phyloP scores from a whole-genome alignment of 2,329 filamentous ascomycete genomes.

The Plenodomus biglobosus region DNA sequence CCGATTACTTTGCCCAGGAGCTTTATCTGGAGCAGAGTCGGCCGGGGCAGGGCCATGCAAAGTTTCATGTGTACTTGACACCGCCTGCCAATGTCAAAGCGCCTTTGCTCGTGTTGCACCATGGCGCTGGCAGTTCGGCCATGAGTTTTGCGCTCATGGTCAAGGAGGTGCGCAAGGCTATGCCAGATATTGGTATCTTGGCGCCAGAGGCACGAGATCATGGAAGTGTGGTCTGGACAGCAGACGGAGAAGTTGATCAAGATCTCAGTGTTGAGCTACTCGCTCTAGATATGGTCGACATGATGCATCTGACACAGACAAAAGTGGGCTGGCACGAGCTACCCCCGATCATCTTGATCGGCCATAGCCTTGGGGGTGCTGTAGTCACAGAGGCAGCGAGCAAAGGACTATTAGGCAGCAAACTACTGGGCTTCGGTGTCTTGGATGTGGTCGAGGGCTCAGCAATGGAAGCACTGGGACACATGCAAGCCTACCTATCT shows the following conservation, averaged over 20 bases:
- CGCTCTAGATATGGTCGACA: constrained; percentile 68
- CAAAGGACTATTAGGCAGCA: constrained; percentile 63
- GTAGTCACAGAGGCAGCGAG: constrained; percentile 83
- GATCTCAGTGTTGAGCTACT: constrained; percentile 76
- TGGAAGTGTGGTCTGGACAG: constrained; percentile 62
- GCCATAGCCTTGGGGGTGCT: constrained; percentile 90
- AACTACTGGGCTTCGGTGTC: constrained; percentile 81
- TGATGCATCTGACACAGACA: constrained; percentile 66
- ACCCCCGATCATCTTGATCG: constrained; percentile 78
- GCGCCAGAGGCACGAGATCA: constrained; percentile 86
- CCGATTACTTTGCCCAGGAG: constrained; percentile 86
- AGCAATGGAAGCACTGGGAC: constrained; percentile 89
- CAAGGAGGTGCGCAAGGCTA: constrained; percentile 71
- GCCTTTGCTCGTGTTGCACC: constrained; percentile 89
- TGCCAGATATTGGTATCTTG: constrained; percentile 80
- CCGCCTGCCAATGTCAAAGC: constrained; percentile 68
- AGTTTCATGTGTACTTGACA: constrained; percentile 84
- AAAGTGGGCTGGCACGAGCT: constrained; percentile 72
- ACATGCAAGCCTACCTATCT: constrained; percentile 89
- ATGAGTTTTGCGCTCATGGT: constrained; percentile 86
- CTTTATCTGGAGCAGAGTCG: constrained; percentile 64
- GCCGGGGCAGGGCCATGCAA: constrained; percentile 50
- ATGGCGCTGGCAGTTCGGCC: constrained; percentile 90
- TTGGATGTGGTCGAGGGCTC: constrained; percentile 94
- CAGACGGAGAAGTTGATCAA: constrained; percentile 45